These are phyloP conservation scores for Silene coronaria DNA, from an alignment of 179 eudicot species.

Conservation along the genomic window DNA sequence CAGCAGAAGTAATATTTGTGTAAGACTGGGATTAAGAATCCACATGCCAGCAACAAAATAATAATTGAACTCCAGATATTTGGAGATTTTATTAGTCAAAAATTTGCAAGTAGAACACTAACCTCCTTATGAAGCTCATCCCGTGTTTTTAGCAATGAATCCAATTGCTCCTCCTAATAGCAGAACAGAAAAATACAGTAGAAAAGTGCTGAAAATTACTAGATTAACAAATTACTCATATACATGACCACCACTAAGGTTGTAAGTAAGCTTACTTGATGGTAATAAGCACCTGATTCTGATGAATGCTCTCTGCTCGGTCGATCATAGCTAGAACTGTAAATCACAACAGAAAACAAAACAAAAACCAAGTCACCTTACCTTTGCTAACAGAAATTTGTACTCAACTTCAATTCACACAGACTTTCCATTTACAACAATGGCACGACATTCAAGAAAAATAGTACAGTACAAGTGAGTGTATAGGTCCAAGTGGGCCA, in stretches of 20 bases:
- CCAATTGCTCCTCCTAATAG: slow-evolving; percentile 50
- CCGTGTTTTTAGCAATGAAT: slow-evolving; percentile 41
- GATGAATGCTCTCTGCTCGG: slow-evolving; percentile 54
- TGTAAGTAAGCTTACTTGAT: slow-evolving; percentile 36
- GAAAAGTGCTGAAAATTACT: slow-evolving; percentile 2
- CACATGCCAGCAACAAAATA: background rate
- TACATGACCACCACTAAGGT: background rate
- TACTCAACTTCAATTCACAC: background rate
- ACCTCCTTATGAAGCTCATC: slow-evolving; percentile 76
- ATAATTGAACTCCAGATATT: background rate
- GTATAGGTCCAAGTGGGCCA: background rate
- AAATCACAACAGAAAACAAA: background rate
- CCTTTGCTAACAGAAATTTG: background rate
- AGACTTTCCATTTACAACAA: background rate
- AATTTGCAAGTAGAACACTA: slow-evolving; percentile 15
- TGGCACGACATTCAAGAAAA: background rate
- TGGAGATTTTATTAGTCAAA: background rate
- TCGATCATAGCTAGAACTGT: slow-evolving; percentile 48
- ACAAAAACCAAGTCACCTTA: background rate
- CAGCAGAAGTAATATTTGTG: background rate
- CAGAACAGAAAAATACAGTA: slow-evolving; percentile 6
- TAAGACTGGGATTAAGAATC: background rate
- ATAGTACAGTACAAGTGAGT: background rate
- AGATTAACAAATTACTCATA: background rate
- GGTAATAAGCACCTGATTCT: slow-evolving; percentile 45